These are phyloP conservation scores for Diplodia sapinea DNA, from an alignment of 2,329 filamentous ascomycete genomes.

Conservation along the genomic window DNA sequence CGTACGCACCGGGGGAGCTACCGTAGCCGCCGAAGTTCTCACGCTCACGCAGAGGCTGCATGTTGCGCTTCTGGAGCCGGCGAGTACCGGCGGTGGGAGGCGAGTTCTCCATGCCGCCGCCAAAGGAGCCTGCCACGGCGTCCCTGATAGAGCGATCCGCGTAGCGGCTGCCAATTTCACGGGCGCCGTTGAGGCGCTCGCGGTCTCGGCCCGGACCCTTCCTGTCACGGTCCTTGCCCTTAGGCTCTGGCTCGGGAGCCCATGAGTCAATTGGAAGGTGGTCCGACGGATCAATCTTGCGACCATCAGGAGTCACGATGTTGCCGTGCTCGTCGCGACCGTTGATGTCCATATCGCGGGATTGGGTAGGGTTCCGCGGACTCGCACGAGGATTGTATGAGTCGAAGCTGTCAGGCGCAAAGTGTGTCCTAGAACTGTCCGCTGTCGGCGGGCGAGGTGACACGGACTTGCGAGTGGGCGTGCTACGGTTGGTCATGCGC, in stretches of 20 bases:
- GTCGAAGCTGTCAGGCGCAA: slow-evolving; percentile 77
- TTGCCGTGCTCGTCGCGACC: slow-evolving; percentile 62
- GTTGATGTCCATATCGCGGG: slow-evolving; percentile 43
- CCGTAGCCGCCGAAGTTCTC: slow-evolving; percentile 45
- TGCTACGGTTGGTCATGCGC: slow-evolving; percentile 53
- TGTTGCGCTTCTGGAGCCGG: slow-evolving; percentile 41
- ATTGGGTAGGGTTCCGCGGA: slow-evolving; percentile 45
- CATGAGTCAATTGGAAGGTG: slow-evolving; percentile 78
- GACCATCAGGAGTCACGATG: slow-evolving; percentile 76
- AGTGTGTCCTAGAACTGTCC: slow-evolving; percentile 61
- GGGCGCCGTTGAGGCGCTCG: slow-evolving; percentile 59
- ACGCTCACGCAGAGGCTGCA: slow-evolving; percentile 42
- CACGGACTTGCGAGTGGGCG: slow-evolving; percentile 70
- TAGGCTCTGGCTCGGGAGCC: slow-evolving; percentile 76
- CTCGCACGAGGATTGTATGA: slow-evolving; percentile 65
- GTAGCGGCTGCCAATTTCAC: slow-evolving; percentile 41
- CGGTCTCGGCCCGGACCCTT: slow-evolving; percentile 49
- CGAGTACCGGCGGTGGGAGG: slow-evolving; percentile 3
- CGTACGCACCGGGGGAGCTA: slow-evolving; percentile 41
- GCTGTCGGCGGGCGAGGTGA: slow-evolving; percentile 67
- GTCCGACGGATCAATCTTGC: slow-evolving; percentile 80
- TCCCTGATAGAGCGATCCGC: slow-evolving; percentile 28
- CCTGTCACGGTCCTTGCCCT: slow-evolving; percentile 52
- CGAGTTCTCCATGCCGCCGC: background rate
- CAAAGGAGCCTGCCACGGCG: slow-evolving; percentile 19